These are phyloP conservation scores for Guyanaporus albipodus DNA, from an alignment of 768 basidiomycete species.

Conservation along the genomic window DNA sequence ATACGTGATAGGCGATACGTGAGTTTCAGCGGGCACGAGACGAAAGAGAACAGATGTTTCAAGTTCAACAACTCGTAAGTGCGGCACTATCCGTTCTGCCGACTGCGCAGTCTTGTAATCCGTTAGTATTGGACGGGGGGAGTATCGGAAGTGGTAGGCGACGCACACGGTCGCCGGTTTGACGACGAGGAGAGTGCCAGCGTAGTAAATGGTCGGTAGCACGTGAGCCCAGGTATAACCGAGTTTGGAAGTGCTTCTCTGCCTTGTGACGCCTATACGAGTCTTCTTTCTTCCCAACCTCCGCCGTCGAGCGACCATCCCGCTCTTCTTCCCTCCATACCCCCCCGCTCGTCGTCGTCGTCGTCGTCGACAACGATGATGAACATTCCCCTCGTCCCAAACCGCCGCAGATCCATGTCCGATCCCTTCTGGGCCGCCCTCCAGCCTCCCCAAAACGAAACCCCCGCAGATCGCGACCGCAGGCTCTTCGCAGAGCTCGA, in stretches of 20 bases:
- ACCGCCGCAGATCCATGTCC: conserved; percentile 45
- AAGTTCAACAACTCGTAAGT: conserved; percentile 1
- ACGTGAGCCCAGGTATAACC: conserved; percentile 18
- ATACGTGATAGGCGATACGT: conserved; percentile 14
- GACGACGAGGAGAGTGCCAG: no score
- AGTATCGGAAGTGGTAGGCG: neutral
- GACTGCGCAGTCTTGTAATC: no score
- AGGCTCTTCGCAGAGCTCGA: conserved; percentile 65
- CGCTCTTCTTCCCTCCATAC: neutral
- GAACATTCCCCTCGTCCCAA: conserved; percentile 32
- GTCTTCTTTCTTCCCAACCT: conserved; percentile 17
- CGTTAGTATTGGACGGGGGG: no score
- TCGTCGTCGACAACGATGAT: conserved; percentile 12
- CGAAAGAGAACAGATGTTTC: conserved; percentile 10
- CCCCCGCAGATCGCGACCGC: conserved; percentile 58
- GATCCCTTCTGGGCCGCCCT: conserved; percentile 70
- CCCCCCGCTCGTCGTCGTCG: neutral
- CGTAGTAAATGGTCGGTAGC: no score
- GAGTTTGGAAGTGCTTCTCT: conserved; percentile 28
- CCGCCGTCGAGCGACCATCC: conserved; percentile 15
- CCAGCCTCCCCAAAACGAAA: conserved; percentile 69
- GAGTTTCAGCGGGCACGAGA: conserved; percentile 3
- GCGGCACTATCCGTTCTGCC: no score
- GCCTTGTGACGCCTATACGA: conserved; percentile 15
- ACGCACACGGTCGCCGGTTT: neutral